Evolutionary conservation across 148 eudicot genomes (phyloP), one percentile per base, ranked within the genome.

Genomic region (Cornus florida): DNA sequence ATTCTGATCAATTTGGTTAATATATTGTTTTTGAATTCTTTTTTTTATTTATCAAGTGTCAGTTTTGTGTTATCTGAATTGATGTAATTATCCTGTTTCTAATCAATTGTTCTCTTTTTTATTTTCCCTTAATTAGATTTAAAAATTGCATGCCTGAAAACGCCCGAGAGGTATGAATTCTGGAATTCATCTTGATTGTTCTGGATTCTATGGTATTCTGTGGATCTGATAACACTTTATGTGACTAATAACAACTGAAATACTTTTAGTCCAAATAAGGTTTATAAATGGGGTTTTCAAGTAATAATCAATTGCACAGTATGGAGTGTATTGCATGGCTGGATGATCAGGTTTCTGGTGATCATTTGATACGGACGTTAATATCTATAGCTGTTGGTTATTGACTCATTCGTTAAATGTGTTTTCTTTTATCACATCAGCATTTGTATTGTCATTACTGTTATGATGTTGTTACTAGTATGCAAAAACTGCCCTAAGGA

Each of bases 131-230:
- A 31, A 79, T 75, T 78, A 80, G 99, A 95, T 88, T 77, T 89
- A 79, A 87, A 92, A 22, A 86, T 92, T 77, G 97, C 97, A 48
- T 92, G 97, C 87, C 77, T 95, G 81, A 93, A 89, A 84, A 92
- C 97, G n/a, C 97, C 99, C 5, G 91, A 87, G 79, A 93, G 97
- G 99, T 95, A 90, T 74, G 80, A 4, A 66, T 65, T 70, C 20
- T 32, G 71, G 70, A 68, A 56, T 69, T 69, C 46, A 66, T 74
- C 22, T 41, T 46, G n/a, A 69, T 69, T 12, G 64, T 28, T 33
- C 10, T 43, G 19, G 13, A 48, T 43, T 69, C 31, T 41, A 22
- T 71, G 71, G 38, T 46, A 24, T 70, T 19, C 19, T 62, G 9
- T 17, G 66, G 2, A 17, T 62, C 48, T 43, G 8, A 5, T 43